A percentile compares a stretch with the other conserved stretches of the same genome.
Evolutionary conservation across 768 basidiomycete species (phyloP).

Genomic region (Tylopilus rubrobrunneus): DNA sequence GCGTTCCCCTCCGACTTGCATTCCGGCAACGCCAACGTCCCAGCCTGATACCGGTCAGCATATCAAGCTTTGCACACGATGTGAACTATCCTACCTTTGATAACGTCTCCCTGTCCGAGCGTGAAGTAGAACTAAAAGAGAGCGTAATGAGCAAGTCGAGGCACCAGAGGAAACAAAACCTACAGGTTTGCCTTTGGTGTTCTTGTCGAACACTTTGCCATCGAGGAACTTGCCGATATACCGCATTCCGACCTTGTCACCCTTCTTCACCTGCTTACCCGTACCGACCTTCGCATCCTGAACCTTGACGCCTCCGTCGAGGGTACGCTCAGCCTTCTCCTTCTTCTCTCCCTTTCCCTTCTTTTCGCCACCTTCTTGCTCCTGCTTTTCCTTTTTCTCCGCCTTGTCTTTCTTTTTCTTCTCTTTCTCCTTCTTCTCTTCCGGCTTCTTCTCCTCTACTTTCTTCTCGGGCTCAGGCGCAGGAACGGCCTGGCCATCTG

Average conservation of each 20-base stretch:
- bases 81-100: constrained; percentile 57
- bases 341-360: constrained; percentile 25
- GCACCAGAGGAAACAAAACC: constrained; percentile 26
- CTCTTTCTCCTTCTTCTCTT: constrained; percentile 63
- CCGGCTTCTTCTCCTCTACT: constrained; percentile 35
- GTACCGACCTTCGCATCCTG: constrained; percentile 74
- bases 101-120: constrained; percentile 86
- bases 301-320: constrained; percentile 73
- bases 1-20: constrained; percentile 90
- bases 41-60: constrained; percentile 49
- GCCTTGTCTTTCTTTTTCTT: constrained; percentile 43
- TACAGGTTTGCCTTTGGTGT: constrained; percentile 83
- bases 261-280: constrained; percentile 85
- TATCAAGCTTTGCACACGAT: not conserved
- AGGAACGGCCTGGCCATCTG: constrained; percentile 44
- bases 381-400: constrained; percentile 29
- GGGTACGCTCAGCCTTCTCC: constrained; percentile 32
- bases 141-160: not conserved
- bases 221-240: constrained; percentile 88
- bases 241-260: constrained; percentile 78
- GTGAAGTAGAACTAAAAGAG: constrained; percentile 62
- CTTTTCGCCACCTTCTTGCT: constrained; percentile 30
- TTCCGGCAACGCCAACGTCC: constrained; percentile 90
- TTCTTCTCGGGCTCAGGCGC: constrained; percentile 21
- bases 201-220: constrained; percentile 76